phyloP scores from a whole-genome alignment of 768 basidiomycete genomes.

The Obba rivulosa region DNA sequence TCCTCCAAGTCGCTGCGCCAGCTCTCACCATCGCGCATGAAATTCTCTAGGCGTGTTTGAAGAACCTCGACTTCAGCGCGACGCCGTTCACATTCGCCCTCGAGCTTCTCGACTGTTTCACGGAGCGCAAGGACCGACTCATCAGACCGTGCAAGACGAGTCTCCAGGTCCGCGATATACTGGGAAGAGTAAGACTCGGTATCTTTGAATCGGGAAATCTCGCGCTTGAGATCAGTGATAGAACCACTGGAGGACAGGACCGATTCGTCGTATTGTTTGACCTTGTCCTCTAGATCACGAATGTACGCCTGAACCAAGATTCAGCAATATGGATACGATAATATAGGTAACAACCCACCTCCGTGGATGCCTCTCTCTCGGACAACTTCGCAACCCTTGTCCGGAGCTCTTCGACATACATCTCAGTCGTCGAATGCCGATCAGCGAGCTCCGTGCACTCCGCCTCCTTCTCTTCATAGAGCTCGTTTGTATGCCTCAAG shows the following conservation, averaged over 20 bases:
- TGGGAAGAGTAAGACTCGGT: constrained; percentile 62
- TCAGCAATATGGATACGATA: constrained; percentile 1
- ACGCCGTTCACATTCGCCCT: constrained; percentile 70
- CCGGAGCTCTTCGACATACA: constrained; percentile 85
- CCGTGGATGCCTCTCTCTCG: constrained; percentile 88
- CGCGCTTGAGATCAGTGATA: constrained; percentile 77
- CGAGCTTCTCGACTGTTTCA: constrained; percentile 68
- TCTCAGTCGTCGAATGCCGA: constrained; percentile 71
- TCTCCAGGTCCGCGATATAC: constrained; percentile 86
- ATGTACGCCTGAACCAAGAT: constrained; percentile 71
- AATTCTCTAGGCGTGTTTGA: constrained; percentile 61
- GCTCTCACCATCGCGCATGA: constrained; percentile 70
- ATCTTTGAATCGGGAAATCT: constrained; percentile 75
- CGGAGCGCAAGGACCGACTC: constrained; percentile 69
- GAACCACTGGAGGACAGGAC: constrained; percentile 72
- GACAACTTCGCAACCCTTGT: constrained; percentile 72
- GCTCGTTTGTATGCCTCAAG: constrained; percentile 83
- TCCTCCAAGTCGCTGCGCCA: constrained; percentile 85
- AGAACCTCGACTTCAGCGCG: constrained; percentile 66
- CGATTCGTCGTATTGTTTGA: constrained; percentile 80
- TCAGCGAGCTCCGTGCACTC: constrained; percentile 62
- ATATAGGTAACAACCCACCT: constrained; percentile 47
- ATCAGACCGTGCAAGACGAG: constrained; percentile 70
- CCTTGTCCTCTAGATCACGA: constrained; percentile 87
- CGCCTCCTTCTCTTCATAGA: constrained; percentile 89